Base-by-base conservation (phyloP, 2,329 filamentous ascomycete genomes). In the Stachybotrys elegans region DNA sequence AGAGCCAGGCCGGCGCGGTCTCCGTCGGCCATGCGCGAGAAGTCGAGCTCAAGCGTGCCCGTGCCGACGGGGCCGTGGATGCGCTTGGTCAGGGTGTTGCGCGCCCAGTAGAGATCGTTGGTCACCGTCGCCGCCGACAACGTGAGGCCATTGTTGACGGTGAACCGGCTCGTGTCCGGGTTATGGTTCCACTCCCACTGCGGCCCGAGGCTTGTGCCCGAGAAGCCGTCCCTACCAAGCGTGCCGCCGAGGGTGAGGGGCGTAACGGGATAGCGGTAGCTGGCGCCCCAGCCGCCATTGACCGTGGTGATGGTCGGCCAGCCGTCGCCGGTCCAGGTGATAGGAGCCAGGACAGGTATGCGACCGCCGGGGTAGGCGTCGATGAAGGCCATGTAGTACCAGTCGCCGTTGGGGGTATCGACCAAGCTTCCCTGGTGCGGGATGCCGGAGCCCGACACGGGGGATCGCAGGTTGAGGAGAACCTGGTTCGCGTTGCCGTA, bases 101-200 rank as follows among this genome's bases (percentile, higher is more conserved):
- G 54, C 11, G 68, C 68, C 1, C 51, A 51, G 34, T 66, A 71
- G 4, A 79, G 56, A 46, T 78, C 73, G 37, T 58, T 56, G 0
- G 75, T 79, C 2, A 77, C 66, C 0, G 70, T 73, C 2, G 69
- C 72, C 1, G 75, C 69, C 17, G 57, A 60, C 1, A 79, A 58
- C 0, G 61, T 62, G 4, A 78, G 50, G 17, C 47, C 40, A 21
- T 39, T 36, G 23, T 35, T 21, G 4, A 70, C 68, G 21, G 64
- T 55, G 17, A 75, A 61, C 6, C 53, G 57, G 51, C 57, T 79
- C 3, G 58, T 66, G 48, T 79, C 75, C 0, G 77, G 76, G 52
- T 79, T 79, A 50, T 80, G 76, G 53, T 80, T 81, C 76, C 76
- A 81, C 54, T 80, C 76, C 74, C 75, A 80, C 16, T 69, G 59